A percentile compares a stretch with the other conserved stretches of the same genome.
Evolutionary conservation across 106 monocot species (phyloP).

Genomic region (Dendrobium catenatum): DNA sequence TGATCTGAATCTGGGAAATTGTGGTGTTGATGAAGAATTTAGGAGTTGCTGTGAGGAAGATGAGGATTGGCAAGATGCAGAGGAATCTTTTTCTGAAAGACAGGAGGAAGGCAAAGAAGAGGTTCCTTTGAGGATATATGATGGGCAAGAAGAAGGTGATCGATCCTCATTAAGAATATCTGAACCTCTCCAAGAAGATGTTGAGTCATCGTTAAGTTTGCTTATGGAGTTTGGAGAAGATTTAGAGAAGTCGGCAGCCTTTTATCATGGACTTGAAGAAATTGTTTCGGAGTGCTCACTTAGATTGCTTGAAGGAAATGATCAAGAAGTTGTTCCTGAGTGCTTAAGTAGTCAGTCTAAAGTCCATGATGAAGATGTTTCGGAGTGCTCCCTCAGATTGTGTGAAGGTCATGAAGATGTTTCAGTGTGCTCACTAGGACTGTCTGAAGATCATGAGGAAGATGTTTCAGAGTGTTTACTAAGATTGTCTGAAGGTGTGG

Average conservation of each 20-base stretch:
- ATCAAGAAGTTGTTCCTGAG: neutral
- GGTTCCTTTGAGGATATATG: neutral
- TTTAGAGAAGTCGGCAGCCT: neutral
- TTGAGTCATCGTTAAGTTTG: neutral
- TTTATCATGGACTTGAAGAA: neutral
- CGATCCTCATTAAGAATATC: neutral
- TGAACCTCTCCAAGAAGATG: neutral
- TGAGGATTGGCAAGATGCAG: slow-evolving; percentile 71
- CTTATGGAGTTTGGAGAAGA: neutral
- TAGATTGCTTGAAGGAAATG: neutral
- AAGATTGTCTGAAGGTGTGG: slow-evolving; percentile 45
- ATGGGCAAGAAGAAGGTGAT: neutral
- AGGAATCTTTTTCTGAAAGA: slow-evolving; percentile 32
- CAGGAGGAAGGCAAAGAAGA: neutral
- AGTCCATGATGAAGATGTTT: neutral
- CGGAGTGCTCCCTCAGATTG: neutral
- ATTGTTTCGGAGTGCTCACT: neutral
- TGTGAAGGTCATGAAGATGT: slow-evolving; percentile 14
- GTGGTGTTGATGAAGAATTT: slow-evolving; percentile 67
- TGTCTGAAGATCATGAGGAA: slow-evolving; percentile 40
- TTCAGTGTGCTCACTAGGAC: slow-evolving; percentile 52
- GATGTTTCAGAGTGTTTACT: slow-evolving; percentile 49
- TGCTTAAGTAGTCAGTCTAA: neutral
- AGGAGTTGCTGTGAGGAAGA: slow-evolving; percentile 70
- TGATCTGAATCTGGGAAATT: slow-evolving; percentile 19